A percentile compares a stretch with the other conserved stretches of the same genome.
Conservation (phyloP, 2,329 filamentous ascomycete genomes). For the Ceratocystis harringtonii region DNA sequence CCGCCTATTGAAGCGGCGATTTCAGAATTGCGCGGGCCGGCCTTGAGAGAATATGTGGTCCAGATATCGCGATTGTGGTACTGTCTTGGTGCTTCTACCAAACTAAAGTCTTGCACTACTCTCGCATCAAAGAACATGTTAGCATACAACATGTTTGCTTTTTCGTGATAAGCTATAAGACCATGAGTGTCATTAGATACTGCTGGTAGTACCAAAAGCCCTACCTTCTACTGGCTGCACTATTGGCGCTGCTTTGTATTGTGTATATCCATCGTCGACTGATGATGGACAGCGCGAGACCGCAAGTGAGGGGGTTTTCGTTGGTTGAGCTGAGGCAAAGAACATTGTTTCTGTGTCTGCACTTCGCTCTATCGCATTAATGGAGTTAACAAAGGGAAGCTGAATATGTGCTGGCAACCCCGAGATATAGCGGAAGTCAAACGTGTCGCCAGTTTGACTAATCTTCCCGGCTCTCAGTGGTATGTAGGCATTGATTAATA, state of each 20-base stretch:
- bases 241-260: neutral
- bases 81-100: constrained; percentile 4
- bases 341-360: constrained; percentile 7
- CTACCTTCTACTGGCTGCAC: constrained; percentile 3
- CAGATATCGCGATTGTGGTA: constrained; percentile 2
- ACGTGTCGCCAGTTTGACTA: neutral
- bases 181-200: no score
- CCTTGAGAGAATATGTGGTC: constrained; percentile 29
- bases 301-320: neutral
- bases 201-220: neutral
- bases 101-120: constrained; percentile 10
- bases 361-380: constrained; percentile 1
- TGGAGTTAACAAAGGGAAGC: neutral
- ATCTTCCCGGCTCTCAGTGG: constrained; percentile 3
- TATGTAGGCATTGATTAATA: constrained; percentile 8
- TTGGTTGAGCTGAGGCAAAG: neutral
- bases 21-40: constrained; percentile 35
- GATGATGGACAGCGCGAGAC: constrained; percentile 1
- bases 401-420: neutral
- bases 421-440: neutral
- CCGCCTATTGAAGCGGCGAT: constrained; percentile 22
- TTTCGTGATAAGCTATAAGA: no score
- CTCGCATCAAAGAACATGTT: neutral
- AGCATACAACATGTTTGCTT: neutral
- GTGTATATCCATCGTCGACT: neutral